Evolutionary conservation across 768 basidiomycete species (phyloP).

Genomic region (Saitozyma sp.): DNA sequence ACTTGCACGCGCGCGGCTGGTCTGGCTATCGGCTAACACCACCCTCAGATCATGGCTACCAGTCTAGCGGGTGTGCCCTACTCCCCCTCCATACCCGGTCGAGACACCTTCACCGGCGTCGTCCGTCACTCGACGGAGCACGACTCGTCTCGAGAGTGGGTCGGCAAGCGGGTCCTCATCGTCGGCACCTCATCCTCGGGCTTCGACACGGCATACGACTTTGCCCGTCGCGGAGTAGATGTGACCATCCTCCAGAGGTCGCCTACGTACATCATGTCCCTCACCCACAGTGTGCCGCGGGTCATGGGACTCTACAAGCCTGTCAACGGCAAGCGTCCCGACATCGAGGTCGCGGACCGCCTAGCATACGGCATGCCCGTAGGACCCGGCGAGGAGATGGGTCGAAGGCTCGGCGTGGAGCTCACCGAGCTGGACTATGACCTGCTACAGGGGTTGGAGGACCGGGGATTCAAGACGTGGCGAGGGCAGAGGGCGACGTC

Average conservation of each 20-base stretch:
- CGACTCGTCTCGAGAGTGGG: conserved; percentile 60
- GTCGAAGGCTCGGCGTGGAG: conserved; percentile 3
- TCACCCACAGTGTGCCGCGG: conserved; percentile 54
- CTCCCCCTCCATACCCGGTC: conserved; percentile 10
- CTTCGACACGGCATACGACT: conserved; percentile 61
- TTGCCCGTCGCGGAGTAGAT: conserved; percentile 58
- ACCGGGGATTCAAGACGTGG: too few relatives aligned
- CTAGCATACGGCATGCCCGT: conserved; percentile 13
- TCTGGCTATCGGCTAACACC: too few relatives aligned
- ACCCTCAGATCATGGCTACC: conserved; percentile 17
- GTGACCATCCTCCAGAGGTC: conserved; percentile 38
- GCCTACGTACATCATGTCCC: conserved; percentile 57
- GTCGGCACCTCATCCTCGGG: conserved; percentile 64
- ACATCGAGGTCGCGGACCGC: conserved; percentile 14
- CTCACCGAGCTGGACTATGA: conserved; percentile 12
- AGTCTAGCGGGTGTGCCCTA: conserved; percentile 16
- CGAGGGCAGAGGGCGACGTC: too few relatives aligned
- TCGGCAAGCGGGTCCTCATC: conserved; percentile 70
- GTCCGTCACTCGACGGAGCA: conserved; percentile 64
- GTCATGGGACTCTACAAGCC: conserved; percentile 18
- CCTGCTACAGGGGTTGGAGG: not conserved
- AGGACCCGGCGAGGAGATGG: conserved; percentile 22
- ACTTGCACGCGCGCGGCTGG: too few relatives aligned
- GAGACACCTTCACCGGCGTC: conserved; percentile 65
- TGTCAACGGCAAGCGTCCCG: conserved; percentile 15